These are phyloP conservation scores for Coprinopsis cinerea DNA, from an alignment of 768 basidiomycete genomes.

Conservation along the genomic window DNA sequence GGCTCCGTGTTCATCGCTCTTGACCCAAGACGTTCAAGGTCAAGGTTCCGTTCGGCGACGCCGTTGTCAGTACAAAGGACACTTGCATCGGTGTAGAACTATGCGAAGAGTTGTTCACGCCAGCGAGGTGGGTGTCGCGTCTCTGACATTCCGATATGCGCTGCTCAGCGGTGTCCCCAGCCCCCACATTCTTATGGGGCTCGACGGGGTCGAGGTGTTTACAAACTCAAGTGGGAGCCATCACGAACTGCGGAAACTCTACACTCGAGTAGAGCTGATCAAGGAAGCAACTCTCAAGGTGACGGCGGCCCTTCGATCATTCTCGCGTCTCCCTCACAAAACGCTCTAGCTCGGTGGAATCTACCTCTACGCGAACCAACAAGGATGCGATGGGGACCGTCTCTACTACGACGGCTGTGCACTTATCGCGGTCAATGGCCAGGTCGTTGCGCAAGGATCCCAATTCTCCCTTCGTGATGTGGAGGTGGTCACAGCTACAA, in stretches of 20 bases:
- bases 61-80: slow-evolving; percentile 86
- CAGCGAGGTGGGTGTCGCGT: slow-evolving; percentile 70
- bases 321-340: slow-evolving; percentile 2
- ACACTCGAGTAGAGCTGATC: slow-evolving; percentile 88
- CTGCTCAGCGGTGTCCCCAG: slow-evolving; percentile 33
- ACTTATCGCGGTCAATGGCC: slow-evolving; percentile 93
- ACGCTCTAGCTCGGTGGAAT: slow-evolving; percentile 78
- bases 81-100: slow-evolving; percentile 96
- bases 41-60: slow-evolving; percentile 95
- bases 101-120: slow-evolving; percentile 97
- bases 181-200: slow-evolving; percentile 95
- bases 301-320: background rate
- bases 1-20: background rate
- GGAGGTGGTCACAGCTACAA: slow-evolving; percentile 91
- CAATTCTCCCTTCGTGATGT: slow-evolving; percentile 96
- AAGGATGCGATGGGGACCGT: slow-evolving; percentile 97
- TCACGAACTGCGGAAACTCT: slow-evolving; percentile 95
- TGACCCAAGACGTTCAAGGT: slow-evolving; percentile 34
- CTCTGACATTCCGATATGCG: background rate
- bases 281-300: slow-evolving; percentile 97
- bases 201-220: slow-evolving; percentile 98
- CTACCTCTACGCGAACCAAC: slow-evolving; percentile 97
- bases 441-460: slow-evolving; percentile 88
- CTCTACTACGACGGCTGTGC: slow-evolving; percentile 98
- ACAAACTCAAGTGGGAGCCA: slow-evolving; percentile 98